Evolutionary conservation across 2,329 filamentous ascomycete species (phyloP).

Genomic region (Claviceps sp.): DNA sequence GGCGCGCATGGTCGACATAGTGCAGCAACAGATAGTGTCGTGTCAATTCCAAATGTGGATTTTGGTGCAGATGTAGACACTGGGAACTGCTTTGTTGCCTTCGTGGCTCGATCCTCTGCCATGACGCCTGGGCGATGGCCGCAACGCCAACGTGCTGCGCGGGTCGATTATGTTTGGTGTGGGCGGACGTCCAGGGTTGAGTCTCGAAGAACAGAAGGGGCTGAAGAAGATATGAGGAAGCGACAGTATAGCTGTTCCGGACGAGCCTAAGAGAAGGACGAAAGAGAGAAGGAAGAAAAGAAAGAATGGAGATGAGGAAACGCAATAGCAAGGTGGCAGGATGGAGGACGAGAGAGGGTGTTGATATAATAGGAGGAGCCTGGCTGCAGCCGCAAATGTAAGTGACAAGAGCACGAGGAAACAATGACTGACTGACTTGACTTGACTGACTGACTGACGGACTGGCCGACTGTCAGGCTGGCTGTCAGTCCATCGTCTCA

Average conservation of each 20-base stretch:
- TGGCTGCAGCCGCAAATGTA: background rate
- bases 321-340: background rate
- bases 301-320: background rate
- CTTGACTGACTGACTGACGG: no score
- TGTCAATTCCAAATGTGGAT: background rate
- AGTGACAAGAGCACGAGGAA: background rate
- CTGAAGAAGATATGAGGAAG: background rate
- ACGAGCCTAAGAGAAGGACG: background rate
- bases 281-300: background rate
- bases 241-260: background rate
- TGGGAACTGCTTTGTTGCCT: conserved; percentile 2
- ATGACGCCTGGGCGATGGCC: conserved; percentile 1
- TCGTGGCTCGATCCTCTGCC: conserved; percentile 4
- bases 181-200: background rate
- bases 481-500: background rate
- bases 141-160: background rate
- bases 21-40: background rate
- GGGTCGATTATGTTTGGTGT: background rate
- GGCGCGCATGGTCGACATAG: background rate
- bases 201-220: background rate
- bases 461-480: background rate
- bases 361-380: background rate
- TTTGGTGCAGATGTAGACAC: background rate
- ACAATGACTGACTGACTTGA: background rate
- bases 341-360: background rate